A percentile compares a stretch with the other conserved stretches of the same genome.
phyloP scores from a whole-genome alignment of 306 rosid genomes.

The Vigna radiata region DNA sequence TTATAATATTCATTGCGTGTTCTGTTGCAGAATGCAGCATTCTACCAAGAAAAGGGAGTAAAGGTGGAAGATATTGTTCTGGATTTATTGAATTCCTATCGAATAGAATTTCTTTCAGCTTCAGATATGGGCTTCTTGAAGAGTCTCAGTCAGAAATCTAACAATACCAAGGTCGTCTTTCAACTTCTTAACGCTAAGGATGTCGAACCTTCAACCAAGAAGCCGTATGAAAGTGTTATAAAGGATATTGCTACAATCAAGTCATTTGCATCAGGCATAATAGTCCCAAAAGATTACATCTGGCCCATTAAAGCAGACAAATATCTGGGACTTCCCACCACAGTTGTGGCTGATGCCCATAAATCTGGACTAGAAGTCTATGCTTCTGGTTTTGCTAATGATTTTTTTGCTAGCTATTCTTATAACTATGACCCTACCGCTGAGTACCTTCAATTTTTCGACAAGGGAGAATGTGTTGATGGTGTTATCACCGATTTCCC shows the following conservation, averaged over 20 bases:
- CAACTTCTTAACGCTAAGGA: conserved; percentile 53
- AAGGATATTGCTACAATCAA: conserved; percentile 62
- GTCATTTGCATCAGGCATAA: conserved; percentile 80
- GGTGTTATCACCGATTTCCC: conserved; percentile 86
- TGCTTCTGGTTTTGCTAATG: conserved; percentile 91
- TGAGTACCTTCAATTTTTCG: conserved; percentile 79
- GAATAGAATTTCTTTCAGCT: conserved; percentile 65
- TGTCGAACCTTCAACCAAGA: conserved; percentile 66
- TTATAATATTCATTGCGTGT: conserved; percentile 11
- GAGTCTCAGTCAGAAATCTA: conserved; percentile 52
- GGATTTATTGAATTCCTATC: conserved; percentile 22
- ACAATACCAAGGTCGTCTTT: conserved; percentile 67
- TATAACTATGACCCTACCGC: conserved; percentile 71
- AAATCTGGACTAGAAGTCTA: conserved; percentile 78
- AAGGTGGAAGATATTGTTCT: conserved; percentile 43
- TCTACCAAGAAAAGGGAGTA: conserved; percentile 59
- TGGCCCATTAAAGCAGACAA: conserved; percentile 60
- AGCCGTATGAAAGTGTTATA: conserved; percentile 57
- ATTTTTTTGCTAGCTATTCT: conserved; percentile 56
- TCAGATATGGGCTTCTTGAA: conserved; percentile 81
- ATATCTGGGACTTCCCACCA: conserved; percentile 65
- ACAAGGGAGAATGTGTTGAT: conserved; percentile 70
- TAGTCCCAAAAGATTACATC: conserved; percentile 77
- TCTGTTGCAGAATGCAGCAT: conserved; percentile 64
- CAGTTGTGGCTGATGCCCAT: conserved; percentile 81